Conservation (phyloP, 495 filamentous ascomycete genomes). For the Tuber magnatum region DNA sequence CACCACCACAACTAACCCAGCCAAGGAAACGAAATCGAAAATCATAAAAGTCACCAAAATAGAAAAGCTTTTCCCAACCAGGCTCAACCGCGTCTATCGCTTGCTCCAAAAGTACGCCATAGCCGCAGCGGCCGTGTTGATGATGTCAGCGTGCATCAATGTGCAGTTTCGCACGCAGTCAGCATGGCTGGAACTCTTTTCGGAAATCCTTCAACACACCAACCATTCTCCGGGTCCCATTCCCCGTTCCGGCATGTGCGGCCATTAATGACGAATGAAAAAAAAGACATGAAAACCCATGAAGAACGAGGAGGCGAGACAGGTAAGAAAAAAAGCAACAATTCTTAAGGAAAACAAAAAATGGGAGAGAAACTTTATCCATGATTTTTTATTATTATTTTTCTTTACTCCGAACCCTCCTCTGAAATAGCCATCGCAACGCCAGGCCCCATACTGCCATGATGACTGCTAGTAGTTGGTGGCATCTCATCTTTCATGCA, state of each 20-base stretch:
- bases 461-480: slow-evolving; percentile 25
- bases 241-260: slow-evolving; percentile 25
- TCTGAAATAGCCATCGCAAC: slow-evolving; percentile 33
- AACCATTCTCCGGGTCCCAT: slow-evolving; percentile 16
- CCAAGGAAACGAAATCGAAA: slow-evolving; percentile 17
- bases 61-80: slow-evolving; percentile 35
- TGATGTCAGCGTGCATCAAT: slow-evolving; percentile 29
- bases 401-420: slow-evolving; percentile 32
- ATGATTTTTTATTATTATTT: background rate
- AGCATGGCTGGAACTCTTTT: slow-evolving; percentile 18
- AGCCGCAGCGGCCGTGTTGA: slow-evolving; percentile 23
- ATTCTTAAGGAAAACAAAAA: slow-evolving; percentile 17
- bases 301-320: slow-evolving; percentile 18
- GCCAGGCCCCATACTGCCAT: slow-evolving; percentile 24
- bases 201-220: slow-evolving; percentile 4
- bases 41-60: background rate
- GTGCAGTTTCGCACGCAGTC: slow-evolving; percentile 34
- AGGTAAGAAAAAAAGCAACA: slow-evolving; percentile 21
- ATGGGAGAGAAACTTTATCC: slow-evolving; percentile 13
- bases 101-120: slow-evolving; percentile 17
- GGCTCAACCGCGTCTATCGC: slow-evolving; percentile 26
- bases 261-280: slow-evolving; percentile 17
- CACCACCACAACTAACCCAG: background rate
- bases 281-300: slow-evolving; percentile 13
- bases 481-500: slow-evolving; percentile 84